These are phyloP conservation scores for Tricharina praecox DNA, from an alignment of 495 filamentous ascomycete species.

Conservation along the genomic window DNA sequence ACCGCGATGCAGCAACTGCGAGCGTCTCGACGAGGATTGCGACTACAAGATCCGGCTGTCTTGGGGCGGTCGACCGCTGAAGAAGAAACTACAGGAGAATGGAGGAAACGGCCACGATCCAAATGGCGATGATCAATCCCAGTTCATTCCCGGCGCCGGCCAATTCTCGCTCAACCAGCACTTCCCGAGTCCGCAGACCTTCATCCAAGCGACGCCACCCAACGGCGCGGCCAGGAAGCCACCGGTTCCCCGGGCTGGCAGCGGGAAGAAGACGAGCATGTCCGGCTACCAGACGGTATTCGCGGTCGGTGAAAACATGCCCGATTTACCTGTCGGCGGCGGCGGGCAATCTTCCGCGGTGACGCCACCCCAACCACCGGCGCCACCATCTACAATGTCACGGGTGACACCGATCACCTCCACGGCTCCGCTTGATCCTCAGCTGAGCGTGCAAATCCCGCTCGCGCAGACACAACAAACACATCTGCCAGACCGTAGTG, in stretches of 20 bases:
- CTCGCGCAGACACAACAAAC: conserved; percentile 11
- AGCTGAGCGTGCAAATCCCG: conserved; percentile 18
- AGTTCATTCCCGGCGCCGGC: conserved; percentile 30
- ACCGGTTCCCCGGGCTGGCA: conserved; percentile 20
- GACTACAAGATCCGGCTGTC: conserved; percentile 77
- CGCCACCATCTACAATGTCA: neutral
- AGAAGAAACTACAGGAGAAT: conserved; percentile 30
- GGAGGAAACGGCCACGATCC: conserved; percentile 25
- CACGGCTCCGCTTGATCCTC: conserved; percentile 4
- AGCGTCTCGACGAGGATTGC: conserved; percentile 56
- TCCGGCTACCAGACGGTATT: conserved; percentile 25
- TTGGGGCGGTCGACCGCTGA: conserved; percentile 56
- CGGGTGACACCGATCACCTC: neutral
- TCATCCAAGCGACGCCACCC: conserved; percentile 32
- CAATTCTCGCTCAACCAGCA: conserved; percentile 32
- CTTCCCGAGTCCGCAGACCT: conserved; percentile 29
- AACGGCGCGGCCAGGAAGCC: conserved; percentile 22
- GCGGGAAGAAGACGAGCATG: conserved; percentile 26
- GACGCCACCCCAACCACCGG: neutral
- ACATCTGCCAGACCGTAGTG: neutral
- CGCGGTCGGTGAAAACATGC: conserved; percentile 21
- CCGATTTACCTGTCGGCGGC: neutral
- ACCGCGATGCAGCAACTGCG: conserved; percentile 60
- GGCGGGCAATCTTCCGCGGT: no score
- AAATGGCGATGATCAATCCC: conserved; percentile 29